Conservation (phyloP, 306 rosid species). For the Quercus cerris region DNA sequence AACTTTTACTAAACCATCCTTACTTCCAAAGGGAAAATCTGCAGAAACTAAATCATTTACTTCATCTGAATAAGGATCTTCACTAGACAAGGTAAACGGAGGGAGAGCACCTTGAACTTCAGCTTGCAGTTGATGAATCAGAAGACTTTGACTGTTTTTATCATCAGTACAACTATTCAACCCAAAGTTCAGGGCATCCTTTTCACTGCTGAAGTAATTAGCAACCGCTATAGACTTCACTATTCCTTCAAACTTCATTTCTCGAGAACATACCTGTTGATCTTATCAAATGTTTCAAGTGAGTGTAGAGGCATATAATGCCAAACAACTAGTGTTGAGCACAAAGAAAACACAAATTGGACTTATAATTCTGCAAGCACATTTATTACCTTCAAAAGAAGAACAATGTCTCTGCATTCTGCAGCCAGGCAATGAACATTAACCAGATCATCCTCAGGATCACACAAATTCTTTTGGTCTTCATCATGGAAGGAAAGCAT, state of each 20-base stretch:
- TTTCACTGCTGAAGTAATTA: conserved; percentile 42
- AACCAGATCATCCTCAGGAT: conserved; percentile 24
- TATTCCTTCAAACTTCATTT: conserved; percentile 53
- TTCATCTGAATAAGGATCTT: conserved; percentile 36
- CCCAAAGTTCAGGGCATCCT: conserved; percentile 26
- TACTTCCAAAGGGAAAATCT: conserved; percentile 50
- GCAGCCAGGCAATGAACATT: conserved; percentile 54
- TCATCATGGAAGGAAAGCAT: conserved; percentile 61
- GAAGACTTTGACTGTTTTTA: conserved; percentile 34
- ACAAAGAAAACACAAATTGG: conserved; percentile 14
- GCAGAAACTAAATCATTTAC: conserved; percentile 35
- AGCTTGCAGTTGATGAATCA: conserved; percentile 52
- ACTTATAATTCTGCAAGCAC: conserved; percentile 10
- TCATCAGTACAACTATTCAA: conserved; percentile 16
- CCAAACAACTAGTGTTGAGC: conserved; percentile 22
- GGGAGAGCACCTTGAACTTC: conserved; percentile 72
- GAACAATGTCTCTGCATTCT: conserved; percentile 57
- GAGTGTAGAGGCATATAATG: conserved; percentile 18
- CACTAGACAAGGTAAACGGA: conserved; percentile 36
- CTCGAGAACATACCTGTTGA: conserved; percentile 66
- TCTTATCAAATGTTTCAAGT: conserved; percentile 32
- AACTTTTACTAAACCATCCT: conserved; percentile 48
- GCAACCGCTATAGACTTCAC: conserved; percentile 60
- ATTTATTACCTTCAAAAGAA: conserved; percentile 59
- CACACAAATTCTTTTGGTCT: conserved; percentile 29